These are phyloP conservation scores for Sphaerulina populicola DNA, from an alignment of 2,329 filamentous ascomycete species.

Conservation along the genomic window DNA sequence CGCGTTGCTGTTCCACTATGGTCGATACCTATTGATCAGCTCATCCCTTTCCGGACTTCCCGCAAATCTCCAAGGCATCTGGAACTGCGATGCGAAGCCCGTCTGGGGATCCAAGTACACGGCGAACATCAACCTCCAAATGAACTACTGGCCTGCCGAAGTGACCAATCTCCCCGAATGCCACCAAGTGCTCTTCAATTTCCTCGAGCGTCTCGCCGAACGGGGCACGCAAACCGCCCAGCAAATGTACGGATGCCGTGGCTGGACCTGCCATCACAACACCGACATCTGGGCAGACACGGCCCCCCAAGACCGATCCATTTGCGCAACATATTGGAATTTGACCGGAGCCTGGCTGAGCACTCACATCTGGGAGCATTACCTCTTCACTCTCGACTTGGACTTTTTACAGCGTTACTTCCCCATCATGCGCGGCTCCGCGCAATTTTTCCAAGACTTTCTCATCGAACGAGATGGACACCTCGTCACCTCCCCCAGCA, in stretches of 20 bases:
- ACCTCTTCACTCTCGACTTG: neutral
- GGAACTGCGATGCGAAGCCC: slow-evolving; percentile 41
- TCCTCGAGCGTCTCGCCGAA: neutral
- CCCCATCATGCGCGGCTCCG: neutral
- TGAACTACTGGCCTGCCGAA: slow-evolving; percentile 53
- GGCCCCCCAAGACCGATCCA: neutral
- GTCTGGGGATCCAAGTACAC: slow-evolving; percentile 52
- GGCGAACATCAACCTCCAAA: slow-evolving; percentile 52
- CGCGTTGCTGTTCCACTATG: slow-evolving; percentile 47
- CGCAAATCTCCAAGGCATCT: slow-evolving; percentile 50
- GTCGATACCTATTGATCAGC: slow-evolving; percentile 48
- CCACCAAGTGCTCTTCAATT: neutral
- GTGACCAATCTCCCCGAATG: slow-evolving; percentile 37
- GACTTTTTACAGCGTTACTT: neutral
- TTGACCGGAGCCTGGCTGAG: neutral
- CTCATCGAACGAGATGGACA: neutral
- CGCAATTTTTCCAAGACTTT: neutral
- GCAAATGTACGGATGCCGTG: neutral
- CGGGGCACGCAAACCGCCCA: neutral
- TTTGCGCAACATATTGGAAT: slow-evolving; percentile 2
- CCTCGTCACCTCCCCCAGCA: neutral
- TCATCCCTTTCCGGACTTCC: slow-evolving; percentile 47
- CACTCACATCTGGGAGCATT: neutral
- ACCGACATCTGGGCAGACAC: slow-evolving; percentile 1
- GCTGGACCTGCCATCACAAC: neutral